Conservation (phyloP, 2,329 filamentous ascomycete genomes). For the Trichophyton simii region DNA sequence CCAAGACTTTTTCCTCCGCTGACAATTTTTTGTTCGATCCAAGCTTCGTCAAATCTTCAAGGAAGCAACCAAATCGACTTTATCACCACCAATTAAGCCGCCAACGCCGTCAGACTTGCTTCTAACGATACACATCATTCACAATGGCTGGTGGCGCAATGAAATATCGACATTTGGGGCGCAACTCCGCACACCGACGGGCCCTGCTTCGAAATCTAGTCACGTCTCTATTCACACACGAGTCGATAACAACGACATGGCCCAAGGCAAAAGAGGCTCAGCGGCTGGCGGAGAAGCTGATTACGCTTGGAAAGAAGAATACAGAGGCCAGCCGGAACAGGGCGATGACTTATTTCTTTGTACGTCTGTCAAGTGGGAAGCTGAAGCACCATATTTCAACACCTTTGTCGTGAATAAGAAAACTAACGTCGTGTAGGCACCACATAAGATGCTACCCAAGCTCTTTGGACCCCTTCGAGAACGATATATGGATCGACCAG, state of each 20-base stretch:
- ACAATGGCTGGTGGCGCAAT: conserved; percentile 73
- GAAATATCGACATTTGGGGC: conserved; percentile 81
- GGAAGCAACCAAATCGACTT: neutral
- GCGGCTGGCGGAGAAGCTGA: conserved; percentile 80
- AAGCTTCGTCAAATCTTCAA: neutral
- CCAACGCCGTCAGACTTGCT: neutral
- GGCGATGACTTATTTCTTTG: conserved; percentile 74
- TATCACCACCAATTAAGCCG: neutral
- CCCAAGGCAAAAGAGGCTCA: conserved; percentile 96
- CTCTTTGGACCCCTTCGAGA: conserved; percentile 71
- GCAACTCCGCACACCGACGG: conserved; percentile 74
- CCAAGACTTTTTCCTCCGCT: neutral
- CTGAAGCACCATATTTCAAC: neutral
- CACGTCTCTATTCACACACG: conserved; percentile 83
- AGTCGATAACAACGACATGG: conserved; percentile 90
- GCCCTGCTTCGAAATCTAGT: conserved; percentile 91
- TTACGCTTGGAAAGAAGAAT: conserved; percentile 86
- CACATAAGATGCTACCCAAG: conserved; percentile 53
- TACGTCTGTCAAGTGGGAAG: conserved; percentile 36
- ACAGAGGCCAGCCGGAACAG: conserved; percentile 65
- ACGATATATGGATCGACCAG: conserved; percentile 66
- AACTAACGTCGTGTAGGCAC: conserved; percentile 22
- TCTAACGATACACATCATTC: neutral
- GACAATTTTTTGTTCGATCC: neutral
- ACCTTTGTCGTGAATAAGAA: neutral